These are phyloP conservation scores for Thalassiosira hispida DNA, from an alignment of 352 stramenopile species.

Conservation along the genomic window DNA sequence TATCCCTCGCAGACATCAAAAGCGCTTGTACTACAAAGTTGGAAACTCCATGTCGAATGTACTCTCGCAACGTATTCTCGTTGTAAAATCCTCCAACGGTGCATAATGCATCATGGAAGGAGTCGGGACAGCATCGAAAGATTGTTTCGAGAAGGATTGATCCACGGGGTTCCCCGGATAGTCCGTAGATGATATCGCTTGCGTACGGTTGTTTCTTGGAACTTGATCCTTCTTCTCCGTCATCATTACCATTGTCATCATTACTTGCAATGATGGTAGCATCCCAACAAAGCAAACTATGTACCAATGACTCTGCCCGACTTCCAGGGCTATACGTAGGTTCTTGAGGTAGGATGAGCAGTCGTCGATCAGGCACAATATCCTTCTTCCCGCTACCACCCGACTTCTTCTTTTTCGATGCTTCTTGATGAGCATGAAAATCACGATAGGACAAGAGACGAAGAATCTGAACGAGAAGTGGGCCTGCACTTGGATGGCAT, in stretches of 20 bases:
- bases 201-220: conserved; percentile 54
- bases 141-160: conserved; percentile 80
- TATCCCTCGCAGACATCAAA: conserved; percentile 60
- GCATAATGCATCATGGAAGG: conserved; percentile 65
- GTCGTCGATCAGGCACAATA: conserved; percentile 38
- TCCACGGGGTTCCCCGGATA: conserved; percentile 74
- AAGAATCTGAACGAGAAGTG: conserved; percentile 71
- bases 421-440: conserved; percentile 10
- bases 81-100: conserved; percentile 63
- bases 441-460: conserved; percentile 68
- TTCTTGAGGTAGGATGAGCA: conserved; percentile 61
- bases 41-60: conserved; percentile 73
- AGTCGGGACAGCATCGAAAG: conserved; percentile 61
- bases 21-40: conserved; percentile 83
- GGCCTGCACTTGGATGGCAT: conserved; percentile 74
- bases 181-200: conserved; percentile 77
- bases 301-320: conserved; percentile 58
- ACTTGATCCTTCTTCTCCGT: neutral
- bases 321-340: conserved; percentile 64
- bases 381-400: neutral
- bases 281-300: conserved; percentile 76
- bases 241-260: conserved; percentile 18
- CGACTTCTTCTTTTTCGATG: conserved; percentile 4
- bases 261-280: conserved; percentile 8
- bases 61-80: conserved; percentile 66